A percentile compares a stretch with the other conserved stretches of the same genome.
phyloP scores from a whole-genome alignment of 1,284 basidiomycete species.

The Neotropicomus parvogracilis region DNA sequence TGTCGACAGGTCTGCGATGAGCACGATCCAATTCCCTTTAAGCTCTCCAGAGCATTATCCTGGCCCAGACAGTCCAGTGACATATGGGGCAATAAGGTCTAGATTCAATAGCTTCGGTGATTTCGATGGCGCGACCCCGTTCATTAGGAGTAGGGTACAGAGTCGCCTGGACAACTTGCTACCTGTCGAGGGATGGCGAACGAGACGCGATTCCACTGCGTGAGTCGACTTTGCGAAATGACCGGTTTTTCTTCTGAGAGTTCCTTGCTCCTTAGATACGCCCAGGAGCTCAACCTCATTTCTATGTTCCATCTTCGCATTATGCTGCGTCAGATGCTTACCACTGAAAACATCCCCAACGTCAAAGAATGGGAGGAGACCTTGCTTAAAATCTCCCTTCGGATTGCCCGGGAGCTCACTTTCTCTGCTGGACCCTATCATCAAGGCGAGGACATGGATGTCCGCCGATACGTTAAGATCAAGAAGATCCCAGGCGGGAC shows the following conservation, averaged over 20 bases:
- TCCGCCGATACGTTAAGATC: slow-evolving; percentile 94
- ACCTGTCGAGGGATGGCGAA: slow-evolving; percentile 71
- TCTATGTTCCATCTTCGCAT: slow-evolving; percentile 85
- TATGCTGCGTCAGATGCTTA: slow-evolving; percentile 89
- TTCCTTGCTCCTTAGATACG: slow-evolving; percentile 48
- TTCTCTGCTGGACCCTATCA: slow-evolving; percentile 72
- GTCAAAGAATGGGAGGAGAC: slow-evolving; percentile 83
- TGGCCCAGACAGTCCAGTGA: slow-evolving; percentile 53
- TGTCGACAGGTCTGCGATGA: slow-evolving; percentile 47
- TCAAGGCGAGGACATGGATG: slow-evolving; percentile 90
- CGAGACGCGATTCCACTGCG: slow-evolving; percentile 78
- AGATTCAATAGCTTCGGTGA: slow-evolving; percentile 68
- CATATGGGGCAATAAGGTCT: slow-evolving; percentile 47
- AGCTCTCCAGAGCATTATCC: slow-evolving; percentile 63
- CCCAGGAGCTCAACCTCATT: slow-evolving; percentile 76
- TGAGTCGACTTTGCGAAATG: slow-evolving; percentile 39
- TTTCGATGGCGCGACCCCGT: slow-evolving; percentile 65
- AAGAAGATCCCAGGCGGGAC: slow-evolving; percentile 96
- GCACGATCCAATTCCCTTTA: slow-evolving; percentile 76
- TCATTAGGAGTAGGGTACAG: slow-evolving; percentile 77
- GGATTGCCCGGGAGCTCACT: slow-evolving; percentile 73
- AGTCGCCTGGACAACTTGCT: slow-evolving; percentile 63
- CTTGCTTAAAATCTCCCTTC: slow-evolving; percentile 74
- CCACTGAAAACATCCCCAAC: slow-evolving; percentile 71
- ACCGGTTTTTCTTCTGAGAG: slow-evolving; percentile 4